Evolutionary conservation across 495 filamentous ascomycete genomes (phyloP).

Genomic region (Amniculicola lignicola): DNA sequence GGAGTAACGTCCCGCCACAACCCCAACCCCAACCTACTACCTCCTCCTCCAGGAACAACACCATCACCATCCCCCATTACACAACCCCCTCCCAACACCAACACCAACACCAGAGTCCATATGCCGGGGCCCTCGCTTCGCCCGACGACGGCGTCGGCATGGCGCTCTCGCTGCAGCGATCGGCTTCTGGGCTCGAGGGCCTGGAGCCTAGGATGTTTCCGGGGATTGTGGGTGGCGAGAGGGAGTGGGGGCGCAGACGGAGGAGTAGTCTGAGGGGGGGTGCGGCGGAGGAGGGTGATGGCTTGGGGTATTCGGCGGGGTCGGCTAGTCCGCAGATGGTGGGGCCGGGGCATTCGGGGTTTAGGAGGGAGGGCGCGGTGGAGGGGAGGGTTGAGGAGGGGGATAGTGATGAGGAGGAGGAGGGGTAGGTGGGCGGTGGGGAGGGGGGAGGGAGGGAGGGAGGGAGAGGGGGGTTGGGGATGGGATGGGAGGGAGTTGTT

Average conservation of each 20-base stretch:
- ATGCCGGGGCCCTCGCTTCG: too few species aligned
- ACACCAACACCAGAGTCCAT: not conserved
- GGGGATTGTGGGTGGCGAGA: constrained; percentile 40
- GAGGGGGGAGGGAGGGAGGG: too few species aligned
- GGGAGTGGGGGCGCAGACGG: too few species aligned
- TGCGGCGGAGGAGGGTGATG: constrained; percentile 17
- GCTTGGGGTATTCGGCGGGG: not conserved
- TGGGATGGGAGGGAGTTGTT: too few species aligned
- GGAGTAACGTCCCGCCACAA: not conserved
- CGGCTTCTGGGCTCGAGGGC: constrained; percentile 7
- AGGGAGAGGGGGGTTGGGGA: too few species aligned
- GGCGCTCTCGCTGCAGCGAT: not conserved
- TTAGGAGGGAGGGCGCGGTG: constrained; percentile 7
- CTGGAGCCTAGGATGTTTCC: constrained; percentile 44
- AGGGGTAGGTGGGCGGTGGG: not conserved
- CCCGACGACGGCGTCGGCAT: too few species aligned
- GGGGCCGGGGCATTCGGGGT: constrained; percentile 19
- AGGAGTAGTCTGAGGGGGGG: constrained; percentile 31
- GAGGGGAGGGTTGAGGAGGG: constrained; percentile 13
- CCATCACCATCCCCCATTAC: not conserved
- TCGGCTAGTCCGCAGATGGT: not conserved
- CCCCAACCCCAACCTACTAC: constrained; percentile 4
- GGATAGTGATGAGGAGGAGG: constrained; percentile 16
- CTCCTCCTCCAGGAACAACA: not conserved
- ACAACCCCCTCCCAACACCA: not conserved